Percentiles rank a stretch among this genome's conserved stretches.
These are phyloP conservation scores for Stemphylium beticola DNA, from an alignment of 2,329 filamentous ascomycete genomes.

Conservation along the genomic window DNA sequence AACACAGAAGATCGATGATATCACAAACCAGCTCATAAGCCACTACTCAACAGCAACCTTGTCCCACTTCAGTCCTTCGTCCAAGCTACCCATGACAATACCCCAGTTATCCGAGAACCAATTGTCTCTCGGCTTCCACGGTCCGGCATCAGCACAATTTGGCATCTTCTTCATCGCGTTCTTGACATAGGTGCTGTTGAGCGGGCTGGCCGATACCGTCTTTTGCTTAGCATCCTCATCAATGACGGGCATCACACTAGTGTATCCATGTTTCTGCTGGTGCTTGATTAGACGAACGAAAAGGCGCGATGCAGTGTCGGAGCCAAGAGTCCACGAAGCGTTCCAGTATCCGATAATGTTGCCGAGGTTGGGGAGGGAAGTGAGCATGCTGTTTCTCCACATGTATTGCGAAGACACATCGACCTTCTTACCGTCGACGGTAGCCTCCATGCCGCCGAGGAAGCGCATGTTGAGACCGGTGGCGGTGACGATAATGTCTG, in stretches of 20 bases:
- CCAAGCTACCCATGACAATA: constrained; percentile 52
- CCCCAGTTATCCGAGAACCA: constrained; percentile 54
- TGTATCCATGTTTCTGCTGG: constrained; percentile 55
- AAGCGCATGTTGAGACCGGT: constrained; percentile 66
- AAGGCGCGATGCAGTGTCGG: constrained; percentile 60
- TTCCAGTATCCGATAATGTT: constrained; percentile 67
- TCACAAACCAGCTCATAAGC: too few relatives aligned
- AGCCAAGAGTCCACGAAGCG: constrained; percentile 67
- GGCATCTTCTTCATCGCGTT: constrained; percentile 52
- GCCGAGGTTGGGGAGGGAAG: constrained; percentile 66
- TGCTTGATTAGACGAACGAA: constrained; percentile 59
- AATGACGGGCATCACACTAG: constrained; percentile 54
- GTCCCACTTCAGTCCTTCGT: constrained; percentile 49
- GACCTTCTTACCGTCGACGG: constrained; percentile 58
- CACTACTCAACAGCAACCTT: constrained; percentile 16
- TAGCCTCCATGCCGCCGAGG: constrained; percentile 59
- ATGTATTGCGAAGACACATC: constrained; percentile 59
- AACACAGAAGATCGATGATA: too few relatives aligned
- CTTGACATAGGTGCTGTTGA: constrained; percentile 61
- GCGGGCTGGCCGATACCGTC: constrained; percentile 50
- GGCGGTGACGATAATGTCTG: constrained; percentile 70
- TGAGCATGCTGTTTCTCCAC: constrained; percentile 68
- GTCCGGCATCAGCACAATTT: constrained; percentile 53
- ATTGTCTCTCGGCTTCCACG: constrained; percentile 53
- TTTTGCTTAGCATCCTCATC: constrained; percentile 50